Evolutionary conservation across 371 early-diverging fungal genomes (phyloP).

Genomic region (Apophysomyces variabilis): DNA sequence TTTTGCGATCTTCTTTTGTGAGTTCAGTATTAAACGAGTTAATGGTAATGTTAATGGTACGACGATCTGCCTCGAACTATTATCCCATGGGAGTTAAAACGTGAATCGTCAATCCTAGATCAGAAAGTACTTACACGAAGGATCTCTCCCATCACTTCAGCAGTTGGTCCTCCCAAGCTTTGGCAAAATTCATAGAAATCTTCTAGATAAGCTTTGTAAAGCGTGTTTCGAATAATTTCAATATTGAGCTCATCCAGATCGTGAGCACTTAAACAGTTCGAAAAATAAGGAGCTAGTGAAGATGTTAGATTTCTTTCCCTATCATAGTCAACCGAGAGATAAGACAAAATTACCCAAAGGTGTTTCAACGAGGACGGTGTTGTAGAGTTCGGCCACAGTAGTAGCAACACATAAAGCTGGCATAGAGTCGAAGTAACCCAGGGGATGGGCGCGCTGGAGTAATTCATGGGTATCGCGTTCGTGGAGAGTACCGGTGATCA

Average conservation of each 20-base stretch:
- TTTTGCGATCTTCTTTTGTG: constrained; percentile 93
- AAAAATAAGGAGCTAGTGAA: constrained; percentile 90
- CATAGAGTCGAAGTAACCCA: constrained; percentile 97
- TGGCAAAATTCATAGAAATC: constrained; percentile 94
- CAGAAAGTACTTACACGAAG: constrained; percentile 64
- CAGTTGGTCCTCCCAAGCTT: constrained; percentile 84
- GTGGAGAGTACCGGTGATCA: constrained; percentile 97
- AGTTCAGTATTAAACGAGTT: constrained; percentile 98
- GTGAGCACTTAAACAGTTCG: constrained; percentile 93
- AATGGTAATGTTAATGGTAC: constrained; percentile 97
- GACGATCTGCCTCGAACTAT: constrained; percentile 97
- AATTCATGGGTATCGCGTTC: constrained; percentile 97
- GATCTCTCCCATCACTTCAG: constrained; percentile 94
- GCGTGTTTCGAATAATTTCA: constrained; percentile 98
- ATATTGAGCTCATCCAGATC: constrained; percentile 98
- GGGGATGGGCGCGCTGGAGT: constrained; percentile 94
- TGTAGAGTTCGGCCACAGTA: constrained; percentile 93
- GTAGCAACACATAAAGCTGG: constrained; percentile 97
- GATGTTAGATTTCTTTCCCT: no score
- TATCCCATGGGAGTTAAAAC: background rate
- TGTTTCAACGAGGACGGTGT: constrained; percentile 95
- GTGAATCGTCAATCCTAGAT: no score
- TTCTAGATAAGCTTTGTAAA: constrained; percentile 98
- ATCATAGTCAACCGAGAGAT: no score
- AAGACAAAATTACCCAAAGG: constrained; percentile 72